Evolutionary conservation across 495 filamentous ascomycete genomes (phyloP), one percentile per base, ranked within the genome.

Genomic region (Podospora didyma): DNA sequence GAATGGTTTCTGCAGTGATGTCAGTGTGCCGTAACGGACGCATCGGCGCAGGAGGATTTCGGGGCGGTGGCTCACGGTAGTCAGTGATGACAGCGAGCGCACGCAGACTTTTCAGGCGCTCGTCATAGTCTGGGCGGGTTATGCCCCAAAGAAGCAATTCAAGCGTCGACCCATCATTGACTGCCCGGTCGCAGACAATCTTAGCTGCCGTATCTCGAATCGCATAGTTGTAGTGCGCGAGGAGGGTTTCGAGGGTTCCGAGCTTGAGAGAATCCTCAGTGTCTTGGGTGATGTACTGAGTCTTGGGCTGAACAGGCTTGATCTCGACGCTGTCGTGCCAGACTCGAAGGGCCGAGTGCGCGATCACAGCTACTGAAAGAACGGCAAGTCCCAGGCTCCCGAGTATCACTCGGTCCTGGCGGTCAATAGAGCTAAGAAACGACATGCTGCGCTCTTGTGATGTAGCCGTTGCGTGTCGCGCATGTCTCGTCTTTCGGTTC

Each of bases 211-310:
- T 80, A 46, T 83, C 80, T 20, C 77, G 71, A 54, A 83, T 81
- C 16, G 73, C 64, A 46, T 73, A 76, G 62, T 80, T 83, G 49
- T 81, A 78, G 57, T 80, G 79, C 0, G 69, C 66, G 7, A 82
- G 61, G 19, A 83, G 71, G n/a, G 72, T 80, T 26, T 80, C 73
- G 7, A 83, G 63, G 0, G 80, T 83, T 35, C 61, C 59, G 0
- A 71, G 52, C 44, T 75, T 73, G 12, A 83, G 67, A 2, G 79
- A 77, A 49, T 83, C 80, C 57, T 83, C 80, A n/a, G 79, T 81
- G n/a, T 77, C 75, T 59, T 83, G 80, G 10, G 79, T 83, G 56
- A 83, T 83, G 62, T 82, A 82, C 57, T 80, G 79, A 11, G 80
- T 75, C 63, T 82, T 83, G 41, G 75, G 79, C 53, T 73, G 76